Evolutionary conservation across 352 stramenopile genomes (phyloP).

Genomic region (Peronospora belbahrii): DNA sequence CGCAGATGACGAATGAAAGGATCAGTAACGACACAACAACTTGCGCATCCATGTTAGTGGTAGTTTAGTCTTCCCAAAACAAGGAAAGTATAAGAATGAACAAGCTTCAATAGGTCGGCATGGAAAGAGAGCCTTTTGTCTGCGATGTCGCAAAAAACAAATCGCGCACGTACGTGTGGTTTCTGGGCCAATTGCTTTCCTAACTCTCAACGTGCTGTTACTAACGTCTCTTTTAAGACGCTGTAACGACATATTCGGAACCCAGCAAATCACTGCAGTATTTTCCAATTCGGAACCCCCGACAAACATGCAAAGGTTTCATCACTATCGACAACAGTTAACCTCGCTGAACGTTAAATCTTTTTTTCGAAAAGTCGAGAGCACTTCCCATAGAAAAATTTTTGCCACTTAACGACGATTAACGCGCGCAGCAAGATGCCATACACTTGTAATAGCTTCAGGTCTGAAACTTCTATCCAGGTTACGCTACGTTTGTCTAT

Average conservation of each 20-base stretch:
- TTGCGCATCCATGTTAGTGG: constrained; percentile 4
- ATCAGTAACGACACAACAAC: constrained; percentile 48
- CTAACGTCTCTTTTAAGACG: constrained; percentile 10
- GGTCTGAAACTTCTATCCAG: too few species aligned
- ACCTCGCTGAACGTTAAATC: too few species aligned
- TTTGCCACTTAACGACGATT: too few species aligned
- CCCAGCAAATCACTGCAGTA: not conserved
- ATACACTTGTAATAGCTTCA: too few species aligned
- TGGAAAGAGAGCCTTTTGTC: not conserved
- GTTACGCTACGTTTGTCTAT: too few species aligned
- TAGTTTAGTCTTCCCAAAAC: not conserved
- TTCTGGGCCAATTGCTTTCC: constrained; percentile 9
- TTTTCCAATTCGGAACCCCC: not conserved
- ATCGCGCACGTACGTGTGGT: constrained; percentile 6
- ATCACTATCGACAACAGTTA: too few species aligned
- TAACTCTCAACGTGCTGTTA: constrained; percentile 5
- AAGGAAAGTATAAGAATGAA: constrained; percentile 20
- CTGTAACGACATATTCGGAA: not conserved
- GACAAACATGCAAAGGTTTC: not conserved
- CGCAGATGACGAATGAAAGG: constrained; percentile 42
- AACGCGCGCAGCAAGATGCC: too few species aligned
- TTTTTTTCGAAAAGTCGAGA: too few species aligned
- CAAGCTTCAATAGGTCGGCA: not conserved
- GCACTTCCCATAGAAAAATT: too few species aligned
- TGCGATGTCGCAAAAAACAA: constrained; percentile 3